Conservation (phyloP, 2,329 filamentous ascomycete species). For the Microsporum audouinii region DNA sequence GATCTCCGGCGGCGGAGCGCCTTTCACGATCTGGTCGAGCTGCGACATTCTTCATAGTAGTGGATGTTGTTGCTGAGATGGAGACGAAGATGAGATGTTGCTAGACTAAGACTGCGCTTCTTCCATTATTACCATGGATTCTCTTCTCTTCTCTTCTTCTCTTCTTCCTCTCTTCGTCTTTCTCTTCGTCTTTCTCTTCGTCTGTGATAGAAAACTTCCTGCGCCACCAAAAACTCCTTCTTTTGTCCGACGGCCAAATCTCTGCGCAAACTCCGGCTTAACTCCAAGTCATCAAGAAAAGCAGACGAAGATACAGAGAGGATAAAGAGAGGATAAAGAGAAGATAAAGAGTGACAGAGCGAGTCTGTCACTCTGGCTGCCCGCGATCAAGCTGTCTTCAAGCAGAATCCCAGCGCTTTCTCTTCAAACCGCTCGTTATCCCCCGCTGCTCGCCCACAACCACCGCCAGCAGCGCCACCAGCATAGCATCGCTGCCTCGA, state of each 20-base stretch:
- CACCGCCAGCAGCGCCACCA: constrained; percentile 7
- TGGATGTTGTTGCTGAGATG: neutral
- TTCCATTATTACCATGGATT: neutral
- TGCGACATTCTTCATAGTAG: constrained; percentile 35
- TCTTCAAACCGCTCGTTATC: constrained; percentile 20
- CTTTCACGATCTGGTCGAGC: constrained; percentile 86
- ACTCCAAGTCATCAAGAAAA: constrained; percentile 2
- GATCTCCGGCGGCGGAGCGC: constrained; percentile 58
- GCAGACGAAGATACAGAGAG: neutral
- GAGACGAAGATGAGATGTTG: neutral
- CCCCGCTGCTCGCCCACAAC: constrained; percentile 14
- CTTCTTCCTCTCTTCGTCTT: neutral
- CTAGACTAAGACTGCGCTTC: no score
- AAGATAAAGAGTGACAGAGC: constrained; percentile 10
- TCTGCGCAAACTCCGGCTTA: constrained; percentile 9
- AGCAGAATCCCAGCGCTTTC: constrained; percentile 17
- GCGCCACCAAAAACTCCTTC: neutral
- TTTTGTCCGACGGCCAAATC: neutral
- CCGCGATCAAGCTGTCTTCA: constrained; percentile 21
- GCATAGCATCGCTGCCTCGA: neutral
- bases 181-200: neutral
- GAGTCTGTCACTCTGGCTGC: constrained; percentile 16
- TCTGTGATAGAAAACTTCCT: neutral
- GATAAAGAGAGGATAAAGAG: neutral
- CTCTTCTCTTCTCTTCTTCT: neutral